Conservation (phyloP, 1,284 basidiomycete genomes). For the Naganishia liquefaciens region DNA sequence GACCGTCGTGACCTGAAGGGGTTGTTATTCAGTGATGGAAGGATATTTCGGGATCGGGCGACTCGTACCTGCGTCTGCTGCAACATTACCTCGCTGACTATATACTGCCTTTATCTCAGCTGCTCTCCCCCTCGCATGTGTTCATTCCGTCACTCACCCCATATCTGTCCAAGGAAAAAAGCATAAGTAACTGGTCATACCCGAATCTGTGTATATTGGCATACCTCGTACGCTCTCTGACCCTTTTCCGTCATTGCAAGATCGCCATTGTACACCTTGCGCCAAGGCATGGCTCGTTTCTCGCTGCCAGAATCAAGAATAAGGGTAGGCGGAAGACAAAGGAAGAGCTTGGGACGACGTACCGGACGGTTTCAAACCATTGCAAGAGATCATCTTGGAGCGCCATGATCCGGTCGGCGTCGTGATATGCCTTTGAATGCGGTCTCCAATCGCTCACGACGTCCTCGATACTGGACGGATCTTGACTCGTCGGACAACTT, state of each 20-base stretch:
- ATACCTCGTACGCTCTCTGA: constrained; percentile 54
- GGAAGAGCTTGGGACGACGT: constrained; percentile 24
- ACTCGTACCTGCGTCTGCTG: constrained; percentile 86
- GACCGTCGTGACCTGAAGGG: constrained; percentile 62
- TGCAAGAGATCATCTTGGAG: constrained; percentile 43
- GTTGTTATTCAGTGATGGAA: neutral
- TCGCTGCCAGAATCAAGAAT: constrained; percentile 38
- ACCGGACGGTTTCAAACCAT: constrained; percentile 53
- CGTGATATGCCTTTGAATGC: constrained; percentile 40
- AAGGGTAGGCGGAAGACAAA: neutral
- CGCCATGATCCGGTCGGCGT: constrained; percentile 33
- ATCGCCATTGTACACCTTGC: constrained; percentile 44
- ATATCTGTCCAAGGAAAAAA: constrained; percentile 9
- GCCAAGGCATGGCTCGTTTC: constrained; percentile 54
- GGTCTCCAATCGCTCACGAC: constrained; percentile 12
- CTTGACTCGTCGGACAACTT: neutral
- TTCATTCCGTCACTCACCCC: neutral
- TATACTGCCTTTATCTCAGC: constrained; percentile 56
- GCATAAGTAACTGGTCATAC: neutral
- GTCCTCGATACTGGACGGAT: neutral
- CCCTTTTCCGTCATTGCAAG: constrained; percentile 45
- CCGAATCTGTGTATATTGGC: constrained; percentile 25
- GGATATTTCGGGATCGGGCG: neutral
- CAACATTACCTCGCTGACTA: constrained; percentile 88
- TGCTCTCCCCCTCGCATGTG: neutral